Evolutionary conservation across 257 asterid genomes (phyloP).

Genomic region (Euphrasia confusa): DNA sequence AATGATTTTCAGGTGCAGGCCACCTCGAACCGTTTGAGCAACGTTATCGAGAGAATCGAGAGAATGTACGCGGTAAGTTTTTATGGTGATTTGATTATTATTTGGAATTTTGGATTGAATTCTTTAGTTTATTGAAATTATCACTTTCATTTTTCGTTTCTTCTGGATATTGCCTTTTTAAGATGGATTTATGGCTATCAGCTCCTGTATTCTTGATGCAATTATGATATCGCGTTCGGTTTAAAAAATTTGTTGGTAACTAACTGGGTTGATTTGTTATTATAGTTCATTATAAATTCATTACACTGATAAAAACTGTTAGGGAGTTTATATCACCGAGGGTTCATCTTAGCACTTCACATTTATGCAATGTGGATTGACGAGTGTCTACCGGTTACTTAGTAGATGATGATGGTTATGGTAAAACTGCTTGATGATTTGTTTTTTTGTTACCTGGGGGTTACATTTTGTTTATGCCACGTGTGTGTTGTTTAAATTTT

Average conservation of each 20-base stretch:
- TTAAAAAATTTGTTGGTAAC: not conserved
- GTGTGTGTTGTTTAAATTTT: conserved; percentile 22
- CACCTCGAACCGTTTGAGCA: conserved; percentile 62
- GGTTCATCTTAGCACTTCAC: conserved; percentile 5
- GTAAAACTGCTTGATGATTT: not conserved
- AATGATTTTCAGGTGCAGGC: conserved; percentile 40
- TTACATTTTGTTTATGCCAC: not conserved
- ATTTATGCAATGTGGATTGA: conserved; percentile 10
- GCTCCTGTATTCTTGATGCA: conserved; percentile 8
- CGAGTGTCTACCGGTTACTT: conserved; percentile 4
- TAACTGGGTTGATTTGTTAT: conserved; percentile 5
- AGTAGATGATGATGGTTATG: not conserved
- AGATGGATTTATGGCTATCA: conserved; percentile 19
- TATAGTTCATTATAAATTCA: not conserved
- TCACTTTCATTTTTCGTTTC: not conserved
- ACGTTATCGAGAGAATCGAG: conserved; percentile 81
- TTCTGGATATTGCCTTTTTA: conserved; percentile 9
- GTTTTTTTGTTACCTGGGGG: not conserved
- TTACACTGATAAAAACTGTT: not conserved
- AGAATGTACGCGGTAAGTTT: conserved; percentile 75
- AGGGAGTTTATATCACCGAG: too few relatives aligned
- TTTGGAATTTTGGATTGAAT: conserved; percentile 1
- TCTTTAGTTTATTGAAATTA: not conserved
- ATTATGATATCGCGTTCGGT: not conserved
- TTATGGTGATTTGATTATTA: conserved; percentile 9